Conservation (phyloP, 352 stramenopile species). For the Globisporangium cylindrosporum region DNA sequence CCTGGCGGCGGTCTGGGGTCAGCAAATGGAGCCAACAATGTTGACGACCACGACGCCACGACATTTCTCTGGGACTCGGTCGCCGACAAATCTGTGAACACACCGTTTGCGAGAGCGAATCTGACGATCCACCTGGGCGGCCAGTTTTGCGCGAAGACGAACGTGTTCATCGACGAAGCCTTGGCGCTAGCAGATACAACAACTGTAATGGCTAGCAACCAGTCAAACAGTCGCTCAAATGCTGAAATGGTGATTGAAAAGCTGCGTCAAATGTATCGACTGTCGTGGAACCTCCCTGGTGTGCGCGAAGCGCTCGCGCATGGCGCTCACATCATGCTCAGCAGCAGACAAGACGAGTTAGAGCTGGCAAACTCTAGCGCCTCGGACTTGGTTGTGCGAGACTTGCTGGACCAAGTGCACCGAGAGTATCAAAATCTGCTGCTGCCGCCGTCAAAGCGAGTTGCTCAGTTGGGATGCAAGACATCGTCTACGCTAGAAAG, state of each 20-base stretch:
- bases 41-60: neutral
- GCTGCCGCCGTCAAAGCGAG: slow-evolving; percentile 45
- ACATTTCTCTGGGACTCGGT: slow-evolving; percentile 31
- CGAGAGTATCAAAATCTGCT: slow-evolving; percentile 49
- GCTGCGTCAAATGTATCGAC: slow-evolving; percentile 51
- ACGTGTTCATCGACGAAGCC: slow-evolving; percentile 32
- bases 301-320: slow-evolving; percentile 41
- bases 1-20: neutral
- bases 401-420: slow-evolving; percentile 28
- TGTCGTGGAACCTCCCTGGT: slow-evolving; percentile 54
- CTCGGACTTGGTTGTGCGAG: slow-evolving; percentile 22
- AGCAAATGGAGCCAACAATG: slow-evolving; percentile 1
- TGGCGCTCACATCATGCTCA: slow-evolving; percentile 47
- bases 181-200: slow-evolving; percentile 21
- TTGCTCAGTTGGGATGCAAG: neutral
- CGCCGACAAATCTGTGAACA: slow-evolving; percentile 22
- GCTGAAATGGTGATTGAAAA: slow-evolving; percentile 23
- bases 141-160: slow-evolving; percentile 34
- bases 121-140: slow-evolving; percentile 53
- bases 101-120: slow-evolving; percentile 40
- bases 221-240: neutral
- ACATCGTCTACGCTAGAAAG: neutral
- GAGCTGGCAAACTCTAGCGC: slow-evolving; percentile 14
- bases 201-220: neutral
- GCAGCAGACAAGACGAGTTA: slow-evolving; percentile 30